Percentiles rank a stretch among this genome's conserved stretches.
Evolutionary conservation across 306 rosid genomes (phyloP).

Genomic region (Ziziphus jujuba): DNA sequence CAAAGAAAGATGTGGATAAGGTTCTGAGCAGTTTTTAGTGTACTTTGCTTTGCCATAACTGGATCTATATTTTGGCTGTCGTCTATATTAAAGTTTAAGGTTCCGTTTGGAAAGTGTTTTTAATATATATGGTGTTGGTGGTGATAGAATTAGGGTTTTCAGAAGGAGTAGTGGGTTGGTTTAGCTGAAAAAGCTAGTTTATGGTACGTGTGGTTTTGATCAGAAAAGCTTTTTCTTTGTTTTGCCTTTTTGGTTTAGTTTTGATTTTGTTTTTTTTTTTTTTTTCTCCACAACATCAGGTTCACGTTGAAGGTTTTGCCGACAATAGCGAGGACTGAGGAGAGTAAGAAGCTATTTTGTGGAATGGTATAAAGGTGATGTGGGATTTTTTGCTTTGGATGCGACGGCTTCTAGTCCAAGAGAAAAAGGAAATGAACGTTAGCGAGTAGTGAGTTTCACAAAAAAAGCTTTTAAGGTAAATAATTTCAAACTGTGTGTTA

Average conservation of each 20-base stretch:
- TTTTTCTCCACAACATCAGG: neutral
- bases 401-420: too few species aligned
- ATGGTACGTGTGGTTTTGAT: constrained; percentile 25
- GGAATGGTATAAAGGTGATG: too few species aligned
- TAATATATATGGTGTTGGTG: constrained; percentile 1
- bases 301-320: constrained; percentile 22
- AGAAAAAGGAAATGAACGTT: too few species aligned
- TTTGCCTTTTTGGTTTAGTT: constrained; percentile 3
- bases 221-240: neutral
- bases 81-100: neutral
- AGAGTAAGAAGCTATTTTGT: too few species aligned
- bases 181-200: constrained; percentile 1
- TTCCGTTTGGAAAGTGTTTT: neutral
- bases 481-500: too few species aligned
- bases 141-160: constrained; percentile 39
- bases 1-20: constrained; percentile 4
- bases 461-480: too few species aligned
- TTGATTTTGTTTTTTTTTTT: too few species aligned
- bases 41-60: constrained; percentile 2
- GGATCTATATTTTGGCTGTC: constrained; percentile 20
- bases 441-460: too few species aligned
- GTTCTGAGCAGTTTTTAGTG: neutral
- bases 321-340: constrained; percentile 26
- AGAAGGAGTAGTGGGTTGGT: constrained; percentile 1
- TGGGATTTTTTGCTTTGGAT: too few species aligned